Evolutionary conservation across 1,284 basidiomycete genomes (phyloP).

Genomic region (Trichosporon coremiiforme): DNA sequence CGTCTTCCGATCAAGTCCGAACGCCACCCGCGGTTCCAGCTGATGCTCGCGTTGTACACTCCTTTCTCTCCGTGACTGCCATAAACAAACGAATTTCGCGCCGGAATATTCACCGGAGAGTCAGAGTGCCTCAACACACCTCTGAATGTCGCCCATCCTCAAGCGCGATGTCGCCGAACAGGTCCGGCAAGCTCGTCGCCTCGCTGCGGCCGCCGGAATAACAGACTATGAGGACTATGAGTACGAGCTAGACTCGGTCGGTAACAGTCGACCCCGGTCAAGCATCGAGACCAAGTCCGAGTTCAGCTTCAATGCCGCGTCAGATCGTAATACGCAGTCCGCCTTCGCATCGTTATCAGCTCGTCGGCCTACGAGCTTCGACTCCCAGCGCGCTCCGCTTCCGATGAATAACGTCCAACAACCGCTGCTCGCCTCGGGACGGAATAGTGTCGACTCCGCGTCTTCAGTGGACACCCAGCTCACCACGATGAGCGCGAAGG

Average conservation of each 20-base stretch:
- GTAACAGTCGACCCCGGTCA: slow-evolving; percentile 8
- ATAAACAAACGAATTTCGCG: not conserved
- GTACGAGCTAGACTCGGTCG: slow-evolving; percentile 31
- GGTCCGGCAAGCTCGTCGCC: slow-evolving; percentile 48
- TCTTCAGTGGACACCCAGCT: not conserved
- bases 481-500: slow-evolving; percentile 25
- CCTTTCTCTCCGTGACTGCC: not conserved
- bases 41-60: slow-evolving; percentile 6
- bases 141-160: slow-evolving; percentile 52
- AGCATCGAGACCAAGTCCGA: not conserved
- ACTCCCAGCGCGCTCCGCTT: slow-evolving; percentile 4
- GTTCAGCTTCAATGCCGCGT: not conserved
- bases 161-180: slow-evolving; percentile 52
- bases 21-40: not conserved
- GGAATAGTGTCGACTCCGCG: not conserved
- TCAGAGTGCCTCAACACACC: not conserved
- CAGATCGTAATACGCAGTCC: not conserved
- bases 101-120: not conserved
- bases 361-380: slow-evolving; percentile 1
- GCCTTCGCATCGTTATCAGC: not conserved
- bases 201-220: slow-evolving; percentile 41
- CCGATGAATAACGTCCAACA: not conserved
- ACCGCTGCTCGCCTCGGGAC: not conserved
- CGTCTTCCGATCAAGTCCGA: slow-evolving; percentile 14
- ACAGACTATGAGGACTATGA: slow-evolving; percentile 30